Evolutionary conservation across 192 early-diverging fungal species (phyloP).

Genomic region (Backusella sp.): DNA sequence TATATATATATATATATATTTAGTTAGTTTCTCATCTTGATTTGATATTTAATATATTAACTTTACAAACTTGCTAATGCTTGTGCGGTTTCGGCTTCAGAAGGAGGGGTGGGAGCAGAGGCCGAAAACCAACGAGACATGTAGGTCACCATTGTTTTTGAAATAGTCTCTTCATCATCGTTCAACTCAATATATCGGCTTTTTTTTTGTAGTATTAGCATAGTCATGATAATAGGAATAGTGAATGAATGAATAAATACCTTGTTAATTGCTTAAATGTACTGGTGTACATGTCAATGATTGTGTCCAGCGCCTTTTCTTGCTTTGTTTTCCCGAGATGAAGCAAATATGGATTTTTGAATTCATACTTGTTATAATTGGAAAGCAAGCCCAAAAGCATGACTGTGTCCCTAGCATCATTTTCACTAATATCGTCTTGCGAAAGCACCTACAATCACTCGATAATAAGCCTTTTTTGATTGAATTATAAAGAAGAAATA

Average conservation of each 20-base stretch:
- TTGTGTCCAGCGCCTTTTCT: conserved; percentile 28
- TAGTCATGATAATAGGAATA: not conserved
- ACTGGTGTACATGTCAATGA: conserved; percentile 3
- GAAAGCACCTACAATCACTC: conserved; percentile 35
- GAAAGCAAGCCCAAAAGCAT: conserved; percentile 48
- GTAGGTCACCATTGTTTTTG: conserved; percentile 17
- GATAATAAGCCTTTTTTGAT: not conserved
- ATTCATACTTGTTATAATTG: conserved; percentile 60
- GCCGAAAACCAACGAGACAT: conserved; percentile 24
- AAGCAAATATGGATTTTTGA: conserved; percentile 45
- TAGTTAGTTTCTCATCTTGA: too few relatives aligned
- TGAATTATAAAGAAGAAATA: not conserved
- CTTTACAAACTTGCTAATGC: conserved; percentile 18
- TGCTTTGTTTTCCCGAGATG: conserved; percentile 36
- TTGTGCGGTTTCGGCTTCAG: conserved; percentile 1
- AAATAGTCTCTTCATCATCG: conserved; percentile 44
- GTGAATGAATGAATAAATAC: not conserved
- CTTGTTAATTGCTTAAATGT: not conserved
- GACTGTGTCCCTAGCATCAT: conserved; percentile 39
- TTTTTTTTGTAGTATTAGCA: not conserved
- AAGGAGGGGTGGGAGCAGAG: not conserved
- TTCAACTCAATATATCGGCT: conserved; percentile 42
- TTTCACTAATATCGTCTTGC: conserved; percentile 26
- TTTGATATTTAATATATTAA: too few relatives aligned
- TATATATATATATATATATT: too few relatives aligned